Evolutionary conservation across 2,329 filamentous ascomycete species (phyloP).

Genomic region (Cladophialophora psammophila): DNA sequence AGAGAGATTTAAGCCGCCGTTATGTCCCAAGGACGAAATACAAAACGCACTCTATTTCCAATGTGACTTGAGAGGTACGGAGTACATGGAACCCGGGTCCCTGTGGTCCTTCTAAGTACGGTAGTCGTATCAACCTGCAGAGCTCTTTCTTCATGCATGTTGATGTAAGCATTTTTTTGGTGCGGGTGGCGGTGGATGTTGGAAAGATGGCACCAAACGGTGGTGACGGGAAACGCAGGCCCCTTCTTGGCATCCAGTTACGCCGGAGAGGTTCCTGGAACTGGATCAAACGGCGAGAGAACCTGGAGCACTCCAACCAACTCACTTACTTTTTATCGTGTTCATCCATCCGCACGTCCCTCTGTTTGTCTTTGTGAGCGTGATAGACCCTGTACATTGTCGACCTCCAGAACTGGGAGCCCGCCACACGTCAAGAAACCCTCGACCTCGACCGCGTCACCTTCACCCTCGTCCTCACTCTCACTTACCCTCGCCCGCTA

Average conservation of each 20-base stretch:
- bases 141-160: slow-evolving; percentile 9
- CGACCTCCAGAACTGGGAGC: background rate
- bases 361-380: slow-evolving; percentile 8
- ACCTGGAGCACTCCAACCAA: slow-evolving; percentile 11
- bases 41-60: background rate
- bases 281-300: background rate
- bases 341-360: slow-evolving; percentile 10
- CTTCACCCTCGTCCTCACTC: background rate
- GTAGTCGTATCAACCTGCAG: slow-evolving; percentile 6
- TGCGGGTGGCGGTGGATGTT: slow-evolving; percentile 1
- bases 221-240: slow-evolving; percentile 2
- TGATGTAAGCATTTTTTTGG: slow-evolving; percentile 23
- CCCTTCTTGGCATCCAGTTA: slow-evolving; percentile 19
- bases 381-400: slow-evolving; percentile 1
- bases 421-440: background rate
- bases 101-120: background rate
- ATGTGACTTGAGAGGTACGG: background rate
- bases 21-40: too few relatives aligned
- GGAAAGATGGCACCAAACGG: background rate
- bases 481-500: slow-evolving; percentile 10
- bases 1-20: slow-evolving; percentile 45
- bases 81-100: background rate
- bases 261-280: slow-evolving; percentile 20
- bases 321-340: background rate
- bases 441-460: slow-evolving; percentile 8